phyloP scores from a whole-genome alignment of 495 filamentous ascomycete species.

The Halenospora varia region DNA sequence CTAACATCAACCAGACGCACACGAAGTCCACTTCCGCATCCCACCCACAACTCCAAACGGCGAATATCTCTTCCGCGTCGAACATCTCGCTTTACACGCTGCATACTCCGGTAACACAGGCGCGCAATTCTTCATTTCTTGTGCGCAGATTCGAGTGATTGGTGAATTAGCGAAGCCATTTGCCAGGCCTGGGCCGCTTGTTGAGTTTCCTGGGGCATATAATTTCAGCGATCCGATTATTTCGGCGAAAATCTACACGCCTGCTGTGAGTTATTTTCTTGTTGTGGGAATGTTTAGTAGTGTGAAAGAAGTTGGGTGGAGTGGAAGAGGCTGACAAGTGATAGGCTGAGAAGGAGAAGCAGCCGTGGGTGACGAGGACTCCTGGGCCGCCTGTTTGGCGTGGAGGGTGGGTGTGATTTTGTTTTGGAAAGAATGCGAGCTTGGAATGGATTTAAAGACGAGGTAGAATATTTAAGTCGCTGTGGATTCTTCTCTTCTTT shows the following conservation, averaged over 20 bases:
- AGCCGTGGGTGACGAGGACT: not conserved
- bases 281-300: not conserved
- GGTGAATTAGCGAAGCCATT: constrained; percentile 43
- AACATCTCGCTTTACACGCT: constrained; percentile 49
- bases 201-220: constrained; percentile 49
- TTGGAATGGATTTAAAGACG: no score
- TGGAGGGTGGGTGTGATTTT: no score
- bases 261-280: not conserved
- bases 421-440: no score
- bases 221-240: constrained; percentile 43
- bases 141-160: constrained; percentile 52
- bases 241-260: not conserved
- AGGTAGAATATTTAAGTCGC: no score
- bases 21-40: constrained; percentile 43
- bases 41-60: constrained; percentile 39
- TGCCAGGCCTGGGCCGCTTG: constrained; percentile 40
- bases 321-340: not conserved
- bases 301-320: not conserved
- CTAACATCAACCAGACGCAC: constrained; percentile 8
- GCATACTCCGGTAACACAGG: constrained; percentile 34
- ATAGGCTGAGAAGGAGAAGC: not conserved
- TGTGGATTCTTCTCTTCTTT: no score
- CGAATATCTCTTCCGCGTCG: constrained; percentile 54
- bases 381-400: not conserved
- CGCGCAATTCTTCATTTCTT: constrained; percentile 51